Evolutionary conservation across 768 basidiomycete species (phyloP).

Genomic region (Tremella mesenterica): DNA sequence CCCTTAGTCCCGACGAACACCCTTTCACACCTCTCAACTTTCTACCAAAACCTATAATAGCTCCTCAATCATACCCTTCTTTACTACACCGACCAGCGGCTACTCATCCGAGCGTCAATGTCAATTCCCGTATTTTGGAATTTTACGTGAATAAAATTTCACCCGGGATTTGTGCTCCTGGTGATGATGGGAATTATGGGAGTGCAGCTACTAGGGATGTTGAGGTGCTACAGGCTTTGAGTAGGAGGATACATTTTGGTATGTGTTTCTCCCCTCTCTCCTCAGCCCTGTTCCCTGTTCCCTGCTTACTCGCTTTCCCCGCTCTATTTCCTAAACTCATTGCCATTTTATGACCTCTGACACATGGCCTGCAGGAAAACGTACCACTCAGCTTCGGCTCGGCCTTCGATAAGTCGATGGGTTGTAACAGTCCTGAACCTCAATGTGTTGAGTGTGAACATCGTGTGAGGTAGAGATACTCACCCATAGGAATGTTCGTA

Average conservation of each 20-base stretch:
- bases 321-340: too few species aligned
- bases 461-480: too few species aligned
- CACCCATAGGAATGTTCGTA: conserved; percentile 87
- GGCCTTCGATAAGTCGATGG: too few species aligned
- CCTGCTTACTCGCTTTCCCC: background rate
- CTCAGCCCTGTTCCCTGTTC: background rate
- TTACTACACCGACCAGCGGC: conserved; percentile 51
- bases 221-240: conserved; percentile 94
- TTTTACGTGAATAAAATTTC: conserved; percentile 86
- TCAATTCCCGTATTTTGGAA: conserved; percentile 71
- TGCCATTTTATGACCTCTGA: background rate
- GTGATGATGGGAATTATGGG: conserved; percentile 91
- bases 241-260: conserved; percentile 98
- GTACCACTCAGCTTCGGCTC: too few species aligned
- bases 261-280: conserved; percentile 27
- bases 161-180: conserved; percentile 64
- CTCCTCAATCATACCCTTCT: conserved; percentile 60
- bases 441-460: too few species aligned
- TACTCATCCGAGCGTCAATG: conserved; percentile 58
- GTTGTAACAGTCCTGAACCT: too few species aligned
- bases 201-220: conserved; percentile 90
- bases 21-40: conserved; percentile 66
- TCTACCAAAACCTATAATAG: conserved; percentile 75
- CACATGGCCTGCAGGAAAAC: background rate
- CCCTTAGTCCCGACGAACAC: conserved; percentile 98